phyloP scores from a whole-genome alignment of 2,329 filamentous ascomycete genomes.

The Phialophora chinensis region DNA sequence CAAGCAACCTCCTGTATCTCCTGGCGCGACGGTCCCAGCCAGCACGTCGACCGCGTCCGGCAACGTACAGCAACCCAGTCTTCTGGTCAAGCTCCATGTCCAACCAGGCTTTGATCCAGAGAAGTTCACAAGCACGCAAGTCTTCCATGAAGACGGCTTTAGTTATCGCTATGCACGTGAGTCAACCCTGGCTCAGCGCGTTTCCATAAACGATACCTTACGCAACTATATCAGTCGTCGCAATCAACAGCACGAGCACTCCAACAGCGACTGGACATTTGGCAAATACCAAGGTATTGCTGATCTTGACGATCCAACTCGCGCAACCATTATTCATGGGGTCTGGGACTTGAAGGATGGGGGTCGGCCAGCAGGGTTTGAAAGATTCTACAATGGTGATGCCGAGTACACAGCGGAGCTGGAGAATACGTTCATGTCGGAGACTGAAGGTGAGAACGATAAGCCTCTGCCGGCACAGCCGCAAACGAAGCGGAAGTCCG shows the following conservation, averaged over 20 bases:
- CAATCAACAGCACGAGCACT: neutral
- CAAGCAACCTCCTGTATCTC: neutral
- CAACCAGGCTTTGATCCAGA: conserved; percentile 20
- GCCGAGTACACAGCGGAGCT: conserved; percentile 15
- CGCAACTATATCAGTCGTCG: conserved; percentile 22
- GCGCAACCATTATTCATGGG: conserved; percentile 31
- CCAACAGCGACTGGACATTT: conserved; percentile 17
- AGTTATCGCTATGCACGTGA: conserved; percentile 31
- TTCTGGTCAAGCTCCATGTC: conserved; percentile 21
- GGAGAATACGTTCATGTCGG: neutral
- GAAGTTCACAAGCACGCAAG: conserved; percentile 24
- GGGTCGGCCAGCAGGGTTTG: conserved; percentile 16
- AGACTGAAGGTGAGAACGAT: conserved; percentile 1
- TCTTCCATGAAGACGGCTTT: conserved; percentile 35
- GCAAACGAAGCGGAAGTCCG: neutral
- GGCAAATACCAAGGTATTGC: conserved; percentile 30
- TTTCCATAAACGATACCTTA: conserved; percentile 26
- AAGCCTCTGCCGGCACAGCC: neutral
- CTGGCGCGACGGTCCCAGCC: neutral
- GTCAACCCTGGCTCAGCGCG: conserved; percentile 35
- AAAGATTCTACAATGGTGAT: conserved; percentile 35
- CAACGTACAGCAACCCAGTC: neutral
- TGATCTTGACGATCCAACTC: conserved; percentile 21
- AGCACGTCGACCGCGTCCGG: neutral
- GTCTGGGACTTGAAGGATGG: conserved; percentile 35